Percentiles rank a stretch among this genome's conserved stretches.
Evolutionary conservation across 1,139 yeast species (phyloP).

Genomic region (Eremothecium cymbalariae): DNA sequence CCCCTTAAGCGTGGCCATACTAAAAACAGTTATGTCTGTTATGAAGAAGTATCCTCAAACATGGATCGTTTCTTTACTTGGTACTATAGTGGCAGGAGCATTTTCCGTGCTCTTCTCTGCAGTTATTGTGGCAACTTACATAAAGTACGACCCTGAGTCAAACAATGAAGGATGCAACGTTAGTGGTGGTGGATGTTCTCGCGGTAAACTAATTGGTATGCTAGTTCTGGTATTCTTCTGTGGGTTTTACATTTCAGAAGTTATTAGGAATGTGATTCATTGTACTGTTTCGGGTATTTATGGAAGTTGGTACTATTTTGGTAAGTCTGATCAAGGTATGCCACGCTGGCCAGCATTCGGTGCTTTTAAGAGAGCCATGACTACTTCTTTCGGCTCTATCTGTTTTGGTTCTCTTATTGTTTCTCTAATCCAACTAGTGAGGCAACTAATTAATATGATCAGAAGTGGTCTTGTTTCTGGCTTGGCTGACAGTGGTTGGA

Average conservation of each 20-base stretch:
- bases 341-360: constrained; percentile 77
- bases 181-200: constrained; percentile 61
- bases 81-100: constrained; percentile 55
- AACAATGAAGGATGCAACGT: constrained; percentile 42
- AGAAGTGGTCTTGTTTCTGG: constrained; percentile 36
- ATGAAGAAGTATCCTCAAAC: constrained; percentile 66
- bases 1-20: constrained; percentile 63
- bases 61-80: constrained; percentile 52
- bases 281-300: constrained; percentile 77
- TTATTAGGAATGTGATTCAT: constrained; percentile 75
- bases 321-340: constrained; percentile 69
- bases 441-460: constrained; percentile 42
- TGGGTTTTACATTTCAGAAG: constrained; percentile 80
- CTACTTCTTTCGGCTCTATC: constrained; percentile 84
- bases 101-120: constrained; percentile 59
- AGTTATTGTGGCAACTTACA: constrained; percentile 67
- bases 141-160: constrained; percentile 52
- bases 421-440: constrained; percentile 59
- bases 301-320: constrained; percentile 86
- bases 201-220: constrained; percentile 57
- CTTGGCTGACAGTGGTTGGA: constrained; percentile 50
- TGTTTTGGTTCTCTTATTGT: constrained; percentile 84
- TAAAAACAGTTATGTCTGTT: constrained; percentile 67
- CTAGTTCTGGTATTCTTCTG: constrained; percentile 69
- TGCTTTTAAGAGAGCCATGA: constrained; percentile 72